phyloP scores from a whole-genome alignment of 352 stramenopile species.

The Nothophytophthora sp. region DNA sequence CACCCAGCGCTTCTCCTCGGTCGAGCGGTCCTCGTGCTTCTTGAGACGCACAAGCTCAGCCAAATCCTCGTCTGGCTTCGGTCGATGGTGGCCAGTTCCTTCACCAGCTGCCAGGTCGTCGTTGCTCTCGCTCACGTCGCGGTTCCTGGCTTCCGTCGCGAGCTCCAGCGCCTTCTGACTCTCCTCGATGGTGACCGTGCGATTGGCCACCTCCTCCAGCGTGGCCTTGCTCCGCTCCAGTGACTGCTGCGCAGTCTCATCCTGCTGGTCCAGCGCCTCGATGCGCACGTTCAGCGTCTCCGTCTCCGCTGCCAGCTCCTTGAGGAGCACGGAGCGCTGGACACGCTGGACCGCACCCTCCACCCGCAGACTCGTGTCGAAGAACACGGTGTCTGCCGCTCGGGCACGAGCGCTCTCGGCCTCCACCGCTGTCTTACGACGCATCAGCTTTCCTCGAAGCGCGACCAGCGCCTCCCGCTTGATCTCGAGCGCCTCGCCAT shows the following conservation, averaged over 20 bases:
- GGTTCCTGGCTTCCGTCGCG: slow-evolving; percentile 16
- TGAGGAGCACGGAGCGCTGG: slow-evolving; percentile 39
- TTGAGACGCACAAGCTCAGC: slow-evolving; percentile 54
- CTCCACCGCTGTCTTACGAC: slow-evolving; percentile 29
- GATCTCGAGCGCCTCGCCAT: slow-evolving; percentile 52
- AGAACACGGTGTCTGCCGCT: slow-evolving; percentile 45
- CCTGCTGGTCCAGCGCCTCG: slow-evolving; percentile 27
- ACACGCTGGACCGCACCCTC: slow-evolving; percentile 60
- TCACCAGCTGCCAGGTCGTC: slow-evolving; percentile 2
- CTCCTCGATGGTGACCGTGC: slow-evolving; percentile 45
- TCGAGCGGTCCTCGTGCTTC: slow-evolving; percentile 40
- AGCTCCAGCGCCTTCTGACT: slow-evolving; percentile 23
- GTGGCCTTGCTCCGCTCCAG: slow-evolving; percentile 20
- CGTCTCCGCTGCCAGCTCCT: slow-evolving; percentile 38
- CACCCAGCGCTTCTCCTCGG: slow-evolving; percentile 73
- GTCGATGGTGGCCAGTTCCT: neutral
- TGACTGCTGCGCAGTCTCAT: slow-evolving; percentile 8
- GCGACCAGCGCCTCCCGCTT: slow-evolving; percentile 28
- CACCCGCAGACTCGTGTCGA: slow-evolving; percentile 58
- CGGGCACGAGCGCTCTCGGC: slow-evolving; percentile 36
- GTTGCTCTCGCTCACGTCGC: neutral
- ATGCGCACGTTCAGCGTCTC: slow-evolving; percentile 20
- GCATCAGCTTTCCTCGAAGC: slow-evolving; percentile 28
- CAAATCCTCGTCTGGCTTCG: slow-evolving; percentile 10
- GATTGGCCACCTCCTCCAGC: slow-evolving; percentile 37